Percentiles rank a stretch among this genome's conserved stretches.
phyloP scores from a whole-genome alignment of 345 rosid genomes.

The Diplotaxis tenuifolia region DNA sequence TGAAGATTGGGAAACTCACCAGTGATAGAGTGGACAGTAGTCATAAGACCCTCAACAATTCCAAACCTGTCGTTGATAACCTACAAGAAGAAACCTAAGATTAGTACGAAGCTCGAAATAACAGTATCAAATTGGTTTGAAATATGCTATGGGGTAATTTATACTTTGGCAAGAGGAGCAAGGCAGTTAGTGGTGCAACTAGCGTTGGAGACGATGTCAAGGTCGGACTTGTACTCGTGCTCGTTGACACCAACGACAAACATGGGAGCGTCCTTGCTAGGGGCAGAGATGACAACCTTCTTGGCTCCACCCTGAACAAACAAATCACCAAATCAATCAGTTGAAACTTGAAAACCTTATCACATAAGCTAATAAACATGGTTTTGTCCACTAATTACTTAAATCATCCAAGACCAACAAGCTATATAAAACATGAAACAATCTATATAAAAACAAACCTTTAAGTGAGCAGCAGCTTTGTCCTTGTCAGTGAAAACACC shows the following conservation, averaged over 20 bases:
- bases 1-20: slow-evolving; percentile 37
- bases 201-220: slow-evolving; percentile 79
- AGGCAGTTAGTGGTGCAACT: slow-evolving; percentile 98
- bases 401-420: background rate
- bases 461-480: slow-evolving; percentile 94
- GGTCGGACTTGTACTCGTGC: slow-evolving; percentile 78
- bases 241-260: slow-evolving; percentile 92
- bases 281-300: slow-evolving; percentile 91
- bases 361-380: background rate
- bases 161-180: slow-evolving; percentile 92
- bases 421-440: background rate
- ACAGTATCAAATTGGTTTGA: background rate
- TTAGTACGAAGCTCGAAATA: background rate
- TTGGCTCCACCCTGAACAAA: slow-evolving; percentile 82
- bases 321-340: background rate
- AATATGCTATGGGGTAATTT: background rate
- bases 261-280: slow-evolving; percentile 97
- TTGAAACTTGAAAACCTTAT: background rate
- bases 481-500: slow-evolving; percentile 97
- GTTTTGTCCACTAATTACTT: background rate
- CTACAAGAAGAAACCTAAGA: slow-evolving; percentile 30
- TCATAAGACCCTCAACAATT: slow-evolving; percentile 95
- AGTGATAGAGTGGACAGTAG: slow-evolving; percentile 83
- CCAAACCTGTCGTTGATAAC: slow-evolving; percentile 87
- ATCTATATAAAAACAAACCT: slow-evolving; percentile 43